Evolutionary conservation across 805 yeast species (phyloP), one percentile per base, ranked within the genome.

Genomic region (Lipomyces mesembrius): DNA sequence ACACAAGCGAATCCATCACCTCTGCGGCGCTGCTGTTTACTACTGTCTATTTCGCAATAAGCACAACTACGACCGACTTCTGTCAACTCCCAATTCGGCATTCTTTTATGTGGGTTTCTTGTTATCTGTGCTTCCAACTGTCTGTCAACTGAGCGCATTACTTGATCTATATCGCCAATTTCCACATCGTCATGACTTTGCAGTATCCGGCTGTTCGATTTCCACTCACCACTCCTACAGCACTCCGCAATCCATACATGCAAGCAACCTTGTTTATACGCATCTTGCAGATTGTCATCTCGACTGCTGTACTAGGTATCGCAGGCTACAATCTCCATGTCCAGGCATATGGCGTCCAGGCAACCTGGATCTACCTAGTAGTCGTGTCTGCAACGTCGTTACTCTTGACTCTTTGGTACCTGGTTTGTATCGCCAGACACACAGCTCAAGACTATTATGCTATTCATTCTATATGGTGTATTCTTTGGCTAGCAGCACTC

Each of bases 351-450:
- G 14, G 56, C 1, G 29, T 32, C 52, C 27, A n/a, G 12, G 60
- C 53, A 35, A 27, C 22, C 60, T 59, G 61, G 61, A 46, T 59
- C 12, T 59, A 59, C 56, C 6, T 39, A 17, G 32, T 59, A 17
- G 22, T 46, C 25, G 57, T 51, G 29, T 22, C 61, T 14, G 22
- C n/a, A 14, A 14, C 39, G 17, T 25, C 37, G 32, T 22, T 59
- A 11, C 32, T 59, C 22, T 27, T 46, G 34, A 46, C 59, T 17
- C 59, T 59, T 12, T 59, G 61, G 58, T 46, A 14, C 39, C 27
- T 34, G 20, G 11, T 43, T n/a, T 25, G 59, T 20, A 46, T 46
- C 12, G 9, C 20, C 6, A 27, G 32, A 25, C 27, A 25, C n/a
- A 51, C 54, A 17, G 32, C 27, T 20, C 35, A 17, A 32, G 61